Conservation (phyloP, 2,329 filamentous ascomycete genomes). For the Cladophialophora chaetospira region DNA sequence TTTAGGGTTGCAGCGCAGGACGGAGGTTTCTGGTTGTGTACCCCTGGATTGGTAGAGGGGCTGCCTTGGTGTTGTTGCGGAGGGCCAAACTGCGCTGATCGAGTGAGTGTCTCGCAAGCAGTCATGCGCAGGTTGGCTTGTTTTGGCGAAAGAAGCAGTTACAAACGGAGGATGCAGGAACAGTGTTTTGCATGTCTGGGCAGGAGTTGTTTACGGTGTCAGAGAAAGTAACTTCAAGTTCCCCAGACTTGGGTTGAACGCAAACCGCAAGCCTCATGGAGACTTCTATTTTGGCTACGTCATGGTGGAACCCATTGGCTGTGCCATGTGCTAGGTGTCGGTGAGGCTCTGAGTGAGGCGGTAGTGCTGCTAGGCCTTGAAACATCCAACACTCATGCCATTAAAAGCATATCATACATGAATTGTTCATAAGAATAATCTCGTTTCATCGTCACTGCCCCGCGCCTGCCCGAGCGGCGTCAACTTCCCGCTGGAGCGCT, state of each 20-base stretch:
- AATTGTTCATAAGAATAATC: conserved; percentile 1
- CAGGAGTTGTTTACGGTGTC: not conserved
- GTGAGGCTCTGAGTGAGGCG: not conserved
- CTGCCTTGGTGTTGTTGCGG: not conserved
- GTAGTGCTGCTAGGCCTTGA: too few relatives aligned
- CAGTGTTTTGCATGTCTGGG: not conserved
- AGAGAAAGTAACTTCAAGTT: not conserved
- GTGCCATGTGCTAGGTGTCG: not conserved
- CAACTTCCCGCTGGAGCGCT: conserved; percentile 73
- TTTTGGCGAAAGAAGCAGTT: too few relatives aligned
- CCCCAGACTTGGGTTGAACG: not conserved
- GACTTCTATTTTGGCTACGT: not conserved
- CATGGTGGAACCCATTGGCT: not conserved
- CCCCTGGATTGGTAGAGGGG: conserved; percentile 1
- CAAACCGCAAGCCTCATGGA: not conserved
- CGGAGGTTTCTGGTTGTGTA: not conserved
- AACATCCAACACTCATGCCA: not conserved
- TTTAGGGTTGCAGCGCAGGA: conserved; percentile 2
- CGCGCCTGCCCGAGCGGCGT: conserved; percentile 58
- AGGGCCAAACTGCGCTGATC: too few relatives aligned
- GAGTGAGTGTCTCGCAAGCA: too few relatives aligned
- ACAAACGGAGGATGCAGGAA: not conserved
- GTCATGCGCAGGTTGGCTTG: too few relatives aligned
- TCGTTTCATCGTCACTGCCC: conserved; percentile 14
- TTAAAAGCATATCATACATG: conserved; percentile 10